A percentile compares a stretch with the other conserved stretches of the same genome.
phyloP scores from a whole-genome alignment of 2,329 filamentous ascomycete genomes.

The Eutypa lata region DNA sequence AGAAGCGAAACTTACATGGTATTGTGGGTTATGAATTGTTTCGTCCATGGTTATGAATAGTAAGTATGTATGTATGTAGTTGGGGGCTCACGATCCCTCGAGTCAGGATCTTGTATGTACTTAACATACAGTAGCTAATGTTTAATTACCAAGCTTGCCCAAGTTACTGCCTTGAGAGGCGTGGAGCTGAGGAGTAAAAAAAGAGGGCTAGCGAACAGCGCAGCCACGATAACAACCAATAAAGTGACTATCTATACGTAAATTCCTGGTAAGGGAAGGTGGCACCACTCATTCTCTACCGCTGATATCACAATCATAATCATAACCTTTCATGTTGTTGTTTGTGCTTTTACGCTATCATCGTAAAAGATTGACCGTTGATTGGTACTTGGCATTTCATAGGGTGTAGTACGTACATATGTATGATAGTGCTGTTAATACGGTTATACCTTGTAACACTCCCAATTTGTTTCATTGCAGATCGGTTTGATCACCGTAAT shows the following conservation, averaged over 20 bases:
- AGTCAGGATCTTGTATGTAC: background rate
- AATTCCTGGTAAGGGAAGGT: background rate
- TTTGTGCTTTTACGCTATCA: no score
- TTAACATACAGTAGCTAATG: no score
- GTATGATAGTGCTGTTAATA: no score
- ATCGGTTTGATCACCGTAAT: background rate
- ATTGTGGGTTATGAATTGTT: background rate
- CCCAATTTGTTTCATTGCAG: background rate
- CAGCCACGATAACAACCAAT: background rate
- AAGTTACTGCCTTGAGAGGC: no score
- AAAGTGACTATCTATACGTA: background rate
- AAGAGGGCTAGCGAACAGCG: background rate
- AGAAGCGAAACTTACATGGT: background rate
- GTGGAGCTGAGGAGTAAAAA: background rate
- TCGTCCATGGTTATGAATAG: background rate
- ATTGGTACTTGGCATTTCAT: background rate
- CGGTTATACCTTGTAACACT: background rate
- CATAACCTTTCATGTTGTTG: no score
- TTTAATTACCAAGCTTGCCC: no score
- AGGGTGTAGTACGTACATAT: no score
- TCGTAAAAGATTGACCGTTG: no score
- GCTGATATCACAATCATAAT: no score
- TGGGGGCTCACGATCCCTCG: constrained; percentile 1
- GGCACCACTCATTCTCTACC: background rate
- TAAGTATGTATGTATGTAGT: background rate